Conservation (phyloP, 148 eudicot species). For the Silene latifolia region DNA sequence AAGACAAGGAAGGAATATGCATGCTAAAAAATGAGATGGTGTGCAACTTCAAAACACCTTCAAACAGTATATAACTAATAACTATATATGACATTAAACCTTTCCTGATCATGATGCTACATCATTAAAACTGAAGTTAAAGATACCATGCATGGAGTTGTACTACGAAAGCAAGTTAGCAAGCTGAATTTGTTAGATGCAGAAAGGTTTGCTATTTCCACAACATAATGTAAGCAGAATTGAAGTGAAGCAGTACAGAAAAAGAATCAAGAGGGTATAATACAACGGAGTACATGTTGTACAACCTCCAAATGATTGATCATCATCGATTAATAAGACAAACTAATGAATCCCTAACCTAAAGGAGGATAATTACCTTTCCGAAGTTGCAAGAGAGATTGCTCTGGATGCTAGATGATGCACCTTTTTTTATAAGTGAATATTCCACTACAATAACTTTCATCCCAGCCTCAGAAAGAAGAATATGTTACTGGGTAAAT, state of each 20-base stretch:
- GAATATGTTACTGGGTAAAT: slow-evolving; percentile 1
- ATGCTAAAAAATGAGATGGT: neutral
- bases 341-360: neutral
- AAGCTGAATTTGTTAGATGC: neutral
- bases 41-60: neutral
- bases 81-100: neutral
- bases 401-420: neutral
- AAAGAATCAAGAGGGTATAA: neutral
- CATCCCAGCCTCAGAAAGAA: slow-evolving; percentile 4
- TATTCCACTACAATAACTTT: neutral
- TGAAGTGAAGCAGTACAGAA: neutral
- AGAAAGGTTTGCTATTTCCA: neutral
- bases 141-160: neutral
- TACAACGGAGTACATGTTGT: neutral
- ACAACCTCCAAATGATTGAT: neutral
- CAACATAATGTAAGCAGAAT: neutral
- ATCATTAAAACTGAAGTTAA: neutral
- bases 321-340: neutral
- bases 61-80: too few species aligned
- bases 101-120: neutral
- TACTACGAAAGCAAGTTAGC: neutral
- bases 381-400: slow-evolving; percentile 6
- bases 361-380: slow-evolving; percentile 19
- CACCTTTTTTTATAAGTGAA: neutral
- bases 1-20: neutral